phyloP scores from a whole-genome alignment of 176 grass and related monocot genomes.

The Cocos nucifera region DNA sequence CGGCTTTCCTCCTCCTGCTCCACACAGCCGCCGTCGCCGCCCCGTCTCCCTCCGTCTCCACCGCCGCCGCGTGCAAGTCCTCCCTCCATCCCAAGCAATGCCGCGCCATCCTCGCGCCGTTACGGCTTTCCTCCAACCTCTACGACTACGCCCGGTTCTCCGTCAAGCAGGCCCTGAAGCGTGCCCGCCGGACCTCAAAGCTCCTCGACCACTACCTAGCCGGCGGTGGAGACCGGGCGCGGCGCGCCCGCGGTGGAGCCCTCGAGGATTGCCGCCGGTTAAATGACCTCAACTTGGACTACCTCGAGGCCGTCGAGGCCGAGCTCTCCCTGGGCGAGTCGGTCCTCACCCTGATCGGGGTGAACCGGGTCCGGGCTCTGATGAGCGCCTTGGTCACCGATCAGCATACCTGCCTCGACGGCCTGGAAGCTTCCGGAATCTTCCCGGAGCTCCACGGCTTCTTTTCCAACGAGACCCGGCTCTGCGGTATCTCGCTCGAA shows the following conservation, averaged over 20 bases:
- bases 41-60: neutral
- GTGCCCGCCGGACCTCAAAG: neutral
- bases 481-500: too few relatives aligned
- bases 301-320: constrained; percentile 1
- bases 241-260: neutral
- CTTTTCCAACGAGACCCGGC: too few relatives aligned
- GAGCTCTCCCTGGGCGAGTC: constrained; percentile 2
- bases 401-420: too few relatives aligned
- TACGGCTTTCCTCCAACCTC: neutral
- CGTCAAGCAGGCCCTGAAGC: neutral
- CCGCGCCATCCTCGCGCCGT: neutral
- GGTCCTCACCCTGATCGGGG: too few relatives aligned
- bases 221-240: too few relatives aligned
- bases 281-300: neutral
- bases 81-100: constrained; percentile 2
- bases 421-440: too few relatives aligned
- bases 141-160: neutral
- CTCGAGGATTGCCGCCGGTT: constrained; percentile 1
- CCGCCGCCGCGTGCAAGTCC: neutral
- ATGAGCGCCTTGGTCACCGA: too few relatives aligned
- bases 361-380: too few relatives aligned
- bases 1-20: too few relatives aligned
- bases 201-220: too few relatives aligned
- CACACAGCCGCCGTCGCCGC: neutral
- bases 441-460: too few relatives aligned